Conservation (phyloP, 163 green algal species). For the Volvox carteri region DNA sequence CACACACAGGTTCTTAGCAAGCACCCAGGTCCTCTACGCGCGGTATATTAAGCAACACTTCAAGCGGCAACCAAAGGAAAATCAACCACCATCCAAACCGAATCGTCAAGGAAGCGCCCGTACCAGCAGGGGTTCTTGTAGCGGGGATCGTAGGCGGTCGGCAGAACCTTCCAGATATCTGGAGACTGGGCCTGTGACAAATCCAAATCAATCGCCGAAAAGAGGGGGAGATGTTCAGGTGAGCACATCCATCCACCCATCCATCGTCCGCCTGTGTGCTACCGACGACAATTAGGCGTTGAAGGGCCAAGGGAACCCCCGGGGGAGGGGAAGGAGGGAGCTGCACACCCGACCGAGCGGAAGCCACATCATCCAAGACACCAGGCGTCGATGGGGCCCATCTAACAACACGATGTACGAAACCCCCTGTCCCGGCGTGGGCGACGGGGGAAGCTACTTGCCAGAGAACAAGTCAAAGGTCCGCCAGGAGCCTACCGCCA, state of each 20-base stretch:
- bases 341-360: not conserved
- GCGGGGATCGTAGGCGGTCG: conserved; percentile 40
- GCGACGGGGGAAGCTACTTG: too few relatives aligned
- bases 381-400: too few relatives aligned
- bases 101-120: too few relatives aligned
- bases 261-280: not conserved
- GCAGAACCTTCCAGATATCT: conserved; percentile 70
- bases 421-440: too few relatives aligned
- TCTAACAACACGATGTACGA: too few relatives aligned
- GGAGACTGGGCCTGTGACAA: conserved; percentile 21
- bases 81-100: too few relatives aligned
- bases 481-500: not conserved
- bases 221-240: not conserved
- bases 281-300: not conserved
- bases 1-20: too few relatives aligned
- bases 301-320: not conserved
- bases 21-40: too few relatives aligned
- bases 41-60: too few relatives aligned
- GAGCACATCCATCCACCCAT: not conserved
- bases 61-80: too few relatives aligned
- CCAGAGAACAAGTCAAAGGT: too few relatives aligned
- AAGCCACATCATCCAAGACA: too few relatives aligned
- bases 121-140: conserved; percentile 77
- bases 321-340: not conserved
- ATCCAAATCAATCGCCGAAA: not conserved